Evolutionary conservation across 768 basidiomycete genomes (phyloP), one percentile per base, ranked within the genome.

Genomic region (Hortiboletus flavorubellus): DNA sequence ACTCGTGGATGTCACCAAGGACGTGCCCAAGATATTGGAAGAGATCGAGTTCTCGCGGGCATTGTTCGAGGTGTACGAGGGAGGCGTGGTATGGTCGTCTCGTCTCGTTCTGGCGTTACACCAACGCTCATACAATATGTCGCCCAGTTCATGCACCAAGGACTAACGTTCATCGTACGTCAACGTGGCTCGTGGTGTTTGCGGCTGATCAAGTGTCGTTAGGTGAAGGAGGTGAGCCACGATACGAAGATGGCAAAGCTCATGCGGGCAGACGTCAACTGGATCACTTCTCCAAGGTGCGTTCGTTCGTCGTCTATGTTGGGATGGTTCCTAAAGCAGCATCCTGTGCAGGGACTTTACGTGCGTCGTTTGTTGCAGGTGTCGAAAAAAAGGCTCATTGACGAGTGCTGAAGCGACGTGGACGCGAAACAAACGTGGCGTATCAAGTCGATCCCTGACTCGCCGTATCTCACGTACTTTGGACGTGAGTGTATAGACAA

Each of bases 1-100:
- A 21, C 78, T 93, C 16, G 77, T 93, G 11, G 86, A 91, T 58
- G 65, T 89, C 39, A 82, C 77, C 14, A 77, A 72, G 42, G 62
- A 72, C 2, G 64, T 37, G 1, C 62, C 68, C 2, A 70, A 55
- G 55, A 76, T 90, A 33, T 64, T 96, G 9, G 93, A 96, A 71
- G 91, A 94, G 66, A 75, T 92, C 23, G 93, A 95, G 69, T 69
- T 86, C 40, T 91, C 89, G 21, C 76, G 93, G 31, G 91, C 91
- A 0, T 72, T 93, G 51, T 96, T 94, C 60, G 93, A 95, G 69
- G 73, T 90, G 9, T 96, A 94, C 63, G 92, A 94, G 72, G 93
- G 93, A 12, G 92, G 85, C 5, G 84, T 95, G 58, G 89, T 90
- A 68, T 18, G 59, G 77, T 75, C 33, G 8, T 41, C 52, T 62